phyloP scores from a whole-genome alignment of 2,329 filamentous ascomycete species.

The Aspergillus hiratsukae region DNA sequence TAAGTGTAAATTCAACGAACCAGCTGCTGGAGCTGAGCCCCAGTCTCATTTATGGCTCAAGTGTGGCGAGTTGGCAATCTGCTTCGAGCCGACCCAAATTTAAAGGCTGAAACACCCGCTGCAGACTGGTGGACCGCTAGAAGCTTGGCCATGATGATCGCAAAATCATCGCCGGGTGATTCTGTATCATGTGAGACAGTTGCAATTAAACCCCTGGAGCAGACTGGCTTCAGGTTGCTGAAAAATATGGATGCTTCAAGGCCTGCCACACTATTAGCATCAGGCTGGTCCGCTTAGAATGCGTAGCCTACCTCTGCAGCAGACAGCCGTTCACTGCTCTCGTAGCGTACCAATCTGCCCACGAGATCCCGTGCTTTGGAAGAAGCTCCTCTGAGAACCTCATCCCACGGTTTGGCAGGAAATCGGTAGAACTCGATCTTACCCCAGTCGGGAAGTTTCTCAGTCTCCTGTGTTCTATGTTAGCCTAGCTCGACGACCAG shows the following conservation, averaged over 20 bases:
- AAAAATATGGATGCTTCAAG: constrained; percentile 37
- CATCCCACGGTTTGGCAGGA: constrained; percentile 61
- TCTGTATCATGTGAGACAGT: neutral
- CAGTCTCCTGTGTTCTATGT: constrained; percentile 27
- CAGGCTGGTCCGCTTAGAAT: neutral
- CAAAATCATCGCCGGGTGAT: neutral
- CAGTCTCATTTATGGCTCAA: neutral
- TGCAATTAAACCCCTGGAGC: neutral
- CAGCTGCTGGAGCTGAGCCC: neutral
- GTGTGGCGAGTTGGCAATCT: neutral
- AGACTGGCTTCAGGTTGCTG: neutral
- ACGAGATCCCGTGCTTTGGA: constrained; percentile 62
- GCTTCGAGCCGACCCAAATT: neutral
- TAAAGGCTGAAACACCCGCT: neutral
- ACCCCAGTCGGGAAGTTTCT: constrained; percentile 75
- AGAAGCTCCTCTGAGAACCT: constrained; percentile 61
- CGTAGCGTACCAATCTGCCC: constrained; percentile 64
- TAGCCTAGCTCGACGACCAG: neutral
- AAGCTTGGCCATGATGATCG: neutral
- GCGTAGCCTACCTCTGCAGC: constrained; percentile 55
- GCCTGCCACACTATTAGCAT: constrained; percentile 22
- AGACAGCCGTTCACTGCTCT: constrained; percentile 62
- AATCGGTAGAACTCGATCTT: constrained; percentile 78
- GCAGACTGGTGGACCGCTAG: neutral
- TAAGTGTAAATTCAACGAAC: neutral